A percentile compares a stretch with the other conserved stretches of the same genome.
Evolutionary conservation across 306 rosid species (phyloP).

Genomic region (Lathyrus aphaca): DNA sequence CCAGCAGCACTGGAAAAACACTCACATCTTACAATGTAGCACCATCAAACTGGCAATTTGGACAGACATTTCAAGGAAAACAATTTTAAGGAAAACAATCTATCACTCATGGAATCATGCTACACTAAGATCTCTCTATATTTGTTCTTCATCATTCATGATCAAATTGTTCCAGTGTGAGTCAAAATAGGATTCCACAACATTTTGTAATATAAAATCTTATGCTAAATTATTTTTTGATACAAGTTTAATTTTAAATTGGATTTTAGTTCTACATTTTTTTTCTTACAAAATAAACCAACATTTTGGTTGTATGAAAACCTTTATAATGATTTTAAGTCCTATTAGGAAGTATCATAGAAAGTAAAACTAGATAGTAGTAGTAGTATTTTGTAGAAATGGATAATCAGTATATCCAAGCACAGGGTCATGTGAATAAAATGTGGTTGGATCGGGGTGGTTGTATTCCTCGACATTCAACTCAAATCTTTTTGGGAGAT

Average conservation of each 20-base stretch:
- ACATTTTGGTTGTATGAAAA: no score
- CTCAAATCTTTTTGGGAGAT: constrained; percentile 54
- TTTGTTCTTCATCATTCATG: no score
- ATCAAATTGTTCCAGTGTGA: no score
- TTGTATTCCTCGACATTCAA: constrained; percentile 45
- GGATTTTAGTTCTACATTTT: no score
- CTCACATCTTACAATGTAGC: constrained; percentile 86
- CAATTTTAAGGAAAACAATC: constrained; percentile 49
- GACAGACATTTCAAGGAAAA: constrained; percentile 91
- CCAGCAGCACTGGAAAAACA: constrained; percentile 66
- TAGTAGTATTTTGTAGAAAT: constrained; percentile 32
- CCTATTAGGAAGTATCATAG: not conserved
- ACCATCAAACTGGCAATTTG: constrained; percentile 73
- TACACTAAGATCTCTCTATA: no score
- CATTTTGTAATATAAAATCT: no score
- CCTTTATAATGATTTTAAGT: no score
- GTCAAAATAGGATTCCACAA: no score
- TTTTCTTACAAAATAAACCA: no score
- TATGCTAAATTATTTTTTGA: no score
- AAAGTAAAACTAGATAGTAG: not conserved
- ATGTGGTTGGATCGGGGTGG: constrained; percentile 41
- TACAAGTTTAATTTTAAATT: no score
- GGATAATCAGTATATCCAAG: constrained; percentile 62
- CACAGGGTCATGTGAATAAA: constrained; percentile 42
- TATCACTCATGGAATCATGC: no score